Conservation (phyloP, 2,329 filamentous ascomycete species). For the Aspergillus sp. region DNA sequence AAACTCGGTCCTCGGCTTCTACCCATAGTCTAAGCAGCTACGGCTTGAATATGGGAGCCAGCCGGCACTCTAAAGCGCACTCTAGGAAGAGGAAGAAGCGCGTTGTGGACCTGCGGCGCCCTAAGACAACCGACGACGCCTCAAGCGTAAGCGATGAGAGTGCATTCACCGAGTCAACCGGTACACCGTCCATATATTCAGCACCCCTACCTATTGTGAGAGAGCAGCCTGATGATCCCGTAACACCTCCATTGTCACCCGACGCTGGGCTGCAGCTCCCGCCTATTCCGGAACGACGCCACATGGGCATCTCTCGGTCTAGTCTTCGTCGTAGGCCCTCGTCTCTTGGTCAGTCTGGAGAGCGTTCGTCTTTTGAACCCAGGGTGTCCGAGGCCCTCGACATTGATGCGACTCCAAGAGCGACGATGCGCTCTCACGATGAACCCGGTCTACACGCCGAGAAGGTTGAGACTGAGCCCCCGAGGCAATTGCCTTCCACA, state of each 20-base stretch:
- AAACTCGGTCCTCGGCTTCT: constrained; percentile 54
- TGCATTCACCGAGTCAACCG: constrained; percentile 39
- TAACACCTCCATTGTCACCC: constrained; percentile 54
- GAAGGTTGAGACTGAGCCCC: constrained; percentile 29
- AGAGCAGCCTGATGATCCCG: constrained; percentile 57
- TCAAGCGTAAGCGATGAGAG: constrained; percentile 46
- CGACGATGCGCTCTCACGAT: constrained; percentile 22
- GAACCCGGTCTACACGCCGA: constrained; percentile 20
- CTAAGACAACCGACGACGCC: constrained; percentile 41
- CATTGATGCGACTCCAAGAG: constrained; percentile 35
- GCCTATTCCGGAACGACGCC: constrained; percentile 35
- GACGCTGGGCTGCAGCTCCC: constrained; percentile 33
- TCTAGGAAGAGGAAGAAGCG: constrained; percentile 49
- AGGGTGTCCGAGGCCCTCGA: constrained; percentile 24
- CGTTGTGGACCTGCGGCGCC: constrained; percentile 48
- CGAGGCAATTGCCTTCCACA: constrained; percentile 32
- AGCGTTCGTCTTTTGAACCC: constrained; percentile 24
- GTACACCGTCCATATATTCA: constrained; percentile 51
- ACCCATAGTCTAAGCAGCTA: constrained; percentile 39
- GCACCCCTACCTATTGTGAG: constrained; percentile 59
- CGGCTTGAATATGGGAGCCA: constrained; percentile 40
- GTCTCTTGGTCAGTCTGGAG: constrained; percentile 24
- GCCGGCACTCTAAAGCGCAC: constrained; percentile 46
- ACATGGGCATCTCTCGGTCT: constrained; percentile 28
- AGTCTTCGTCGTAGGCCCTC: constrained; percentile 23